These are phyloP conservation scores for Globisporangium spinosum DNA, from an alignment of 352 stramenopile species.

Conservation along the genomic window DNA sequence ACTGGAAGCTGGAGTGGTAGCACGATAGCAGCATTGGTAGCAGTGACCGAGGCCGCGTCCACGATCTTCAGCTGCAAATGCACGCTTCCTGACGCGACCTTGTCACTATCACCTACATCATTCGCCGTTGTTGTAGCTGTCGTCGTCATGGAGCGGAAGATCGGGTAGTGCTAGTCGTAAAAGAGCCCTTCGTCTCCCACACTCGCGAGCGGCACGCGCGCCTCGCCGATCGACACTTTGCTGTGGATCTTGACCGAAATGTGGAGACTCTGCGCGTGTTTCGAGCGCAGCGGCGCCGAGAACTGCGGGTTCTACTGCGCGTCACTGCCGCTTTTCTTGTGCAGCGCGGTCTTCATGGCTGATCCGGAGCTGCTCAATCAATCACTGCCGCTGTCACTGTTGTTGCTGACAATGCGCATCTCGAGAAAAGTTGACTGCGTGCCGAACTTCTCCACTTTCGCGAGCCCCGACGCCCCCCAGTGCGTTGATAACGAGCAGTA, in stretches of 20 bases:
- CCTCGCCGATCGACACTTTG: conserved; percentile 64
- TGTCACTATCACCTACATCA: background rate
- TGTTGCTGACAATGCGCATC: conserved; percentile 29
- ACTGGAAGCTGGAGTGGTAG: conserved; percentile 29
- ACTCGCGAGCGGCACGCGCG: conserved; percentile 37
- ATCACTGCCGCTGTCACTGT: background rate
- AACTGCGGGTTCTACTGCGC: conserved; percentile 86
- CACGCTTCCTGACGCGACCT: conserved; percentile 35
- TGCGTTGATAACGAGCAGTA: conserved; percentile 53
- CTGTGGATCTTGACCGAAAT: conserved; percentile 57
- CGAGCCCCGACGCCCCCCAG: conserved; percentile 52
- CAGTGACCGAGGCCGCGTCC: conserved; percentile 22
- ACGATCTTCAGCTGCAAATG: conserved; percentile 73
- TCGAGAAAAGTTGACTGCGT: conserved; percentile 72
- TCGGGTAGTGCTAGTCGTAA: conserved; percentile 63
- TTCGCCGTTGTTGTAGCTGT: conserved; percentile 4
- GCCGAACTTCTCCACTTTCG: conserved; percentile 74
- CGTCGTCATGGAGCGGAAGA: conserved; percentile 30
- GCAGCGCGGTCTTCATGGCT: conserved; percentile 50
- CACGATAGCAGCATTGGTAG: conserved; percentile 5
- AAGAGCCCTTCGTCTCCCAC: conserved; percentile 33
- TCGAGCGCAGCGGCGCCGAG: conserved; percentile 44
- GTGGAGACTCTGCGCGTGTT: conserved; percentile 48
- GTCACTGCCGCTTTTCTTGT: conserved; percentile 82
- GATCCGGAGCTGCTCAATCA: conserved; percentile 18